Base-by-base conservation (phyloP, 164 flowering plant genomes). In the Nymphaea thermarum region DNA sequence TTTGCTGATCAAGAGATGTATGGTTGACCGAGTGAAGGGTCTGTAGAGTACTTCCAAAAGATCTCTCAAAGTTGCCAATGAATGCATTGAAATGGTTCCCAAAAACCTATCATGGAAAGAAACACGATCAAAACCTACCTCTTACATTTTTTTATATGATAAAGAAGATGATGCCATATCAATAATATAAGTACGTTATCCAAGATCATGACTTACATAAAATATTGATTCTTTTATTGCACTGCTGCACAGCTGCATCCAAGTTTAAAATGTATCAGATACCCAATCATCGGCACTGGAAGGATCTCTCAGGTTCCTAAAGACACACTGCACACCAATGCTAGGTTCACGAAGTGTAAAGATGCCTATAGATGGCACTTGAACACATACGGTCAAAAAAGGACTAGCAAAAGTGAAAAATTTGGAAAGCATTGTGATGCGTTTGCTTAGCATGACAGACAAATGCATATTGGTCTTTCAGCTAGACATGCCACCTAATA, bases 151-250 rank as follows among this genome's bases (percentile, higher is more conserved):
- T 25, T 25, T 25, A 25, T 25, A 25, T 25, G 36, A 25, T 25
- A 25, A n/a, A n/a, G 36, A 25, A 25, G 36, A 25, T 25, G 36
- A 25, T 25, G 36, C 36, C 36, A 25, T 55, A 10, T 55, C 60
- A 55, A 55, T 16, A 2, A 55, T 55, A 55, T 16, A 8, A 55
- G 16, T 16, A 55, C 10, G 2, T 55, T 55, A 10, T 55, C 2
- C 60, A 55, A 16, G 43, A 57, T 63, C 76, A 73, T 67, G 63
- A 72, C 99, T 87, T 90, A 94, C 99, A 84, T 86, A 87, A 77
- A 81, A 78, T 69, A 94, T 70, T 66, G 98, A 89, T 79, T 92
- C 98, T 72, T 81, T 77, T 65, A 92, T 83, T 55, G 96, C 96
- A 65, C 81, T 78, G 57, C 82, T 70, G 77, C 93, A 94, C 64